Conservation (phyloP, 2,329 filamentous ascomycete genomes). For the Sphaerostilbella broomeana region DNA sequence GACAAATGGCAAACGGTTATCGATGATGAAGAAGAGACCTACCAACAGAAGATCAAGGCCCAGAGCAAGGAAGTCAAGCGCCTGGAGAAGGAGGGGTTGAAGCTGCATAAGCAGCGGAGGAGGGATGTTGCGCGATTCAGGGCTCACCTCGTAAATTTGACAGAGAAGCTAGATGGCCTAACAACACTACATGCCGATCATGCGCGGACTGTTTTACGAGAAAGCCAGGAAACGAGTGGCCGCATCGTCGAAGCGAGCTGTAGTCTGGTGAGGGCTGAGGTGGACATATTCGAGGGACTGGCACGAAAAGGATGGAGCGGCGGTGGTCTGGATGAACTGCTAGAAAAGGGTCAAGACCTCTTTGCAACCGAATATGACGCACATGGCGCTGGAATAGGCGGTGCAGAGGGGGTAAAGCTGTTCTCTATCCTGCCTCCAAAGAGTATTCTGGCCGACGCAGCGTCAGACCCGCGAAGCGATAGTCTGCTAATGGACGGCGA, state of each 20-base stretch:
- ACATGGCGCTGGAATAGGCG: slow-evolving; percentile 27
- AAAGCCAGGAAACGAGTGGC: slow-evolving; percentile 58
- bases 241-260: slow-evolving; percentile 59
- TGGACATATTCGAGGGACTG: slow-evolving; percentile 62
- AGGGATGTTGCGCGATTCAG: slow-evolving; percentile 57
- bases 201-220: slow-evolving; percentile 51
- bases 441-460: slow-evolving; percentile 53
- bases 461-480: slow-evolving; percentile 37
- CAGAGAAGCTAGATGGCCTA: slow-evolving; percentile 54
- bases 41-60: slow-evolving; percentile 47
- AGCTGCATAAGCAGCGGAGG: slow-evolving; percentile 52
- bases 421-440: slow-evolving; percentile 60
- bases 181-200: slow-evolving; percentile 55
- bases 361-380: slow-evolving; percentile 42
- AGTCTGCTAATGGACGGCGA: slow-evolving; percentile 48
- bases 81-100: slow-evolving; percentile 59
- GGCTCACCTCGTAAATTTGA: slow-evolving; percentile 57
- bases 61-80: slow-evolving; percentile 55
- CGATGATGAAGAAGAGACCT: slow-evolving; percentile 57
- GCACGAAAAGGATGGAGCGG: slow-evolving; percentile 63
- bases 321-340: slow-evolving; percentile 58
- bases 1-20: slow-evolving; percentile 58
- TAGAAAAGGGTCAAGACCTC: slow-evolving; percentile 57
- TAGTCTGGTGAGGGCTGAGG: slow-evolving; percentile 59
- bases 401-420: slow-evolving; percentile 40